Evolutionary conservation across 805 yeast genomes (phyloP).

Genomic region (Metschnikowia koreensis): DNA sequence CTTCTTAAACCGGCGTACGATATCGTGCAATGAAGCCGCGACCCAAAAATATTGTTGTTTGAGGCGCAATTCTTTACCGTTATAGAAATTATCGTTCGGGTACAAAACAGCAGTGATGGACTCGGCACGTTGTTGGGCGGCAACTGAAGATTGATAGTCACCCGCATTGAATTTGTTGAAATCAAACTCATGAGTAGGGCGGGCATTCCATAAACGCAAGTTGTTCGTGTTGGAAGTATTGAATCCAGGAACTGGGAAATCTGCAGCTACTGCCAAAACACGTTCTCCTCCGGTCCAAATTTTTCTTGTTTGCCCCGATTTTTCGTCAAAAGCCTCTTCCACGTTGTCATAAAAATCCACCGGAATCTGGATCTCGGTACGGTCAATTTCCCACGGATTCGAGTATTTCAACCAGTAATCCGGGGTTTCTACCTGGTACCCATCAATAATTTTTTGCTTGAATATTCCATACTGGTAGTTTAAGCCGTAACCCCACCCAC

Average conservation of each 20-base stretch:
- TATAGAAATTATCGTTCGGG: slow-evolving; percentile 90
- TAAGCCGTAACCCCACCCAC: slow-evolving; percentile 96
- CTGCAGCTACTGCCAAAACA: slow-evolving; percentile 85
- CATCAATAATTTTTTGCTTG: slow-evolving; percentile 84
- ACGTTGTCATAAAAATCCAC: slow-evolving; percentile 87
- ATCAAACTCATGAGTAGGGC: slow-evolving; percentile 89
- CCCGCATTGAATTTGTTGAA: slow-evolving; percentile 88
- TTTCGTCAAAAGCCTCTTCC: slow-evolving; percentile 51
- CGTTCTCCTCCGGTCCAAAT: slow-evolving; percentile 88
- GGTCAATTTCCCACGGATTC: slow-evolving; percentile 91
- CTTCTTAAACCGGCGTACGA: slow-evolving; percentile 85
- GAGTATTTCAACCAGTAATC: slow-evolving; percentile 89
- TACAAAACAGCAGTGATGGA: slow-evolving; percentile 89
- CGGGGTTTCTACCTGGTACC: slow-evolving; percentile 91
- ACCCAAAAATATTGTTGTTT: slow-evolving; percentile 98
- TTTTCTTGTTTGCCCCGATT: slow-evolving; percentile 56
- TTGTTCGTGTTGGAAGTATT: slow-evolving; percentile 81
- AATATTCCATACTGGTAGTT: slow-evolving; percentile 93
- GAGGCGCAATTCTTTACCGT: slow-evolving; percentile 87
- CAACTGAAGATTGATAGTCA: slow-evolving; percentile 82
- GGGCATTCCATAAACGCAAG: slow-evolving; percentile 85
- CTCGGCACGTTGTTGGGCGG: slow-evolving; percentile 84
- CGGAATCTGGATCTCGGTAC: slow-evolving; percentile 84
- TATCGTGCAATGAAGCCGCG: slow-evolving; percentile 88
- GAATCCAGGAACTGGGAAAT: slow-evolving; percentile 91